Evolutionary conservation across 768 basidiomycete genomes (phyloP), one percentile per base, ranked within the genome.

Genomic region (Panaeolus papilionaceus): DNA sequence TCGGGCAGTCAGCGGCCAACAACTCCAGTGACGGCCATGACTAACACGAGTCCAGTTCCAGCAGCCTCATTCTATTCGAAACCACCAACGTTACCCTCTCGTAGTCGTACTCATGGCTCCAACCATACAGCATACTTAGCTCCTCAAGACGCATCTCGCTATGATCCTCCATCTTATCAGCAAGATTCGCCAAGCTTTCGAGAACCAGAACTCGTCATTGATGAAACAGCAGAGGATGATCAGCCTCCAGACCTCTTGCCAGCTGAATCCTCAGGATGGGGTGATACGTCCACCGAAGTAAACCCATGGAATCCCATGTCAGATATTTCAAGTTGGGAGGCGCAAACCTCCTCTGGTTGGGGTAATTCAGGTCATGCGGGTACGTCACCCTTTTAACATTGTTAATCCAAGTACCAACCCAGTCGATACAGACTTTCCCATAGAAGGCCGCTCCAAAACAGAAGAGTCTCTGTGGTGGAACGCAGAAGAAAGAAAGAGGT

Each of bases 391-490:
- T 75, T 75, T 62, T 75, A 44, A 16, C 16, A 18, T 76, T 61
- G 2, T 69, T 14, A 72, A 74, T 66, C 62, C 71, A 33, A 61
- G 39, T 58, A 68, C 73, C 16, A 70, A 68, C 62, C 63, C 71
- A 8, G 76, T 77, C 58, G 68, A 73, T 47, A 67, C 70, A 23
- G 79, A 79, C 2, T 76, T 81, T 76, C 68, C 76, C 49, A 91
- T 94, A 70, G 86, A 88, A 77, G 91, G 89, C 7, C 82, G 92
- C 58, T 81, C 83, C 64, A 80, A 79, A 8, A 73, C 80, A 2
- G 91, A 94, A 73, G 92, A 94, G 76, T 77, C 75, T 20, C 79
- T 80, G 58, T 94, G 92, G 93, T 93, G 89, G 89, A 85, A 91
- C 74, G 72, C 81, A 8, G 82, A 81, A 18, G 71, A 82, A 20